phyloP scores from a whole-genome alignment of 805 yeast genomes.

The Yamadazyma phyllophila region DNA sequence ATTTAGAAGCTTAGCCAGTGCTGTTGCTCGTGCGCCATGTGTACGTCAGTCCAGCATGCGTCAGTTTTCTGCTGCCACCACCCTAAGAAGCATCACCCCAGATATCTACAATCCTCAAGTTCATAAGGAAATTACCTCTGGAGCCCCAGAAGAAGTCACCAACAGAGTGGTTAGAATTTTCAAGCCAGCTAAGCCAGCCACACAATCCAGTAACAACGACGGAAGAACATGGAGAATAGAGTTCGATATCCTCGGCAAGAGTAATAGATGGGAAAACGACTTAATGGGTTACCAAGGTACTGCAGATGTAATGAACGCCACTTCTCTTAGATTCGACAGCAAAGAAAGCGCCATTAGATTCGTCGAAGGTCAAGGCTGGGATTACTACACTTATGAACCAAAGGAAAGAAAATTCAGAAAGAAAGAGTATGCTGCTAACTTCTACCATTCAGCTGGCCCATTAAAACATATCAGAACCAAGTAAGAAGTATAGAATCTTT shows the following conservation, averaged over 20 bases:
- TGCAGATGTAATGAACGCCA: slow-evolving; percentile 79
- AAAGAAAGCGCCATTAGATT: slow-evolving; percentile 76
- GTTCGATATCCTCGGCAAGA: slow-evolving; percentile 77
- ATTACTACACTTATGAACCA: slow-evolving; percentile 79
- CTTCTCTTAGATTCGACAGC: slow-evolving; percentile 68
- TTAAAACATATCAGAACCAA: slow-evolving; percentile 81
- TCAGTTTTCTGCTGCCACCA: not conserved
- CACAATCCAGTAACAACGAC: slow-evolving; percentile 66
- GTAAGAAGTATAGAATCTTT: slow-evolving; percentile 25
- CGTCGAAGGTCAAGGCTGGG: slow-evolving; percentile 85
- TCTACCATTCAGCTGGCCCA: slow-evolving; percentile 64
- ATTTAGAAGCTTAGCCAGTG: slow-evolving; percentile 3
- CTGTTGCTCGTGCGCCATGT: not conserved
- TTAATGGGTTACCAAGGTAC: slow-evolving; percentile 81
- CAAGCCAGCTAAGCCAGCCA: slow-evolving; percentile 75
- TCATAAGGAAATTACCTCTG: slow-evolving; percentile 60
- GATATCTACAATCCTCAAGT: slow-evolving; percentile 21
- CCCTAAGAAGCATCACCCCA: slow-evolving; percentile 15
- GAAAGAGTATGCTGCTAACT: slow-evolving; percentile 74
- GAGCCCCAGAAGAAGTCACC: slow-evolving; percentile 72
- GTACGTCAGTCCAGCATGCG: slow-evolving; percentile 1
- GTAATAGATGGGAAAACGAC: slow-evolving; percentile 87
- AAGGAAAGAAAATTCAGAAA: slow-evolving; percentile 67
- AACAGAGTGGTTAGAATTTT: slow-evolving; percentile 73
- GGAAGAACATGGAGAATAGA: slow-evolving; percentile 68